Evolutionary conservation across 495 filamentous ascomycete genomes (phyloP).

Genomic region (Podospora pseudocomata): DNA sequence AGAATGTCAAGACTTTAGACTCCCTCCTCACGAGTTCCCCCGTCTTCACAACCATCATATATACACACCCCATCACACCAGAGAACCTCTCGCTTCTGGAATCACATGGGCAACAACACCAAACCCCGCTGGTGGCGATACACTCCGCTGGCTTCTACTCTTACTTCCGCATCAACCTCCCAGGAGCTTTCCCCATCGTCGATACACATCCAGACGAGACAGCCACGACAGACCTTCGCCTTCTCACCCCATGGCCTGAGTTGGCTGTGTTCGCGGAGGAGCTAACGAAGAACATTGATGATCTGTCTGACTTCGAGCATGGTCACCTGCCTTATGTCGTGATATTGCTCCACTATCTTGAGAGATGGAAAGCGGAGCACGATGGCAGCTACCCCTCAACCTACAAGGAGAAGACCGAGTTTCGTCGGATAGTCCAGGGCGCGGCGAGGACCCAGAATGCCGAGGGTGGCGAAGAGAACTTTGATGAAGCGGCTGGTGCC

Average conservation of each 20-base stretch:
- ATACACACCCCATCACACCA: conserved; percentile 62
- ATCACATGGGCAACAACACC: conserved; percentile 53
- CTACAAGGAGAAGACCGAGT: conserved; percentile 85
- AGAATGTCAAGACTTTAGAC: conserved; percentile 28
- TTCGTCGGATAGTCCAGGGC: conserved; percentile 62
- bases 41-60: conserved; percentile 69
- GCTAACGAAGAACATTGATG: conserved; percentile 63
- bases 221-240: conserved; percentile 77
- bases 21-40: conserved; percentile 47
- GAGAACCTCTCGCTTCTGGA: conserved; percentile 57
- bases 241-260: conserved; percentile 85
- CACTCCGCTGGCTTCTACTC: conserved; percentile 89
- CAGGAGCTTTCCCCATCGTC: conserved; percentile 81
- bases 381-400: conserved; percentile 62
- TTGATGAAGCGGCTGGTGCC: conserved; percentile 83
- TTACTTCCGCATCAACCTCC: conserved; percentile 72
- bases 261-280: conserved; percentile 60
- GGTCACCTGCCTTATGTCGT: conserved; percentile 89
- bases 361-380: conserved; percentile 74
- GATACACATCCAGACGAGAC: conserved; percentile 93
- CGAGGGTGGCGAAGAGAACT: conserved; percentile 95
- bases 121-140: conserved; percentile 74
- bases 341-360: conserved; percentile 80
- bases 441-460: conserved; percentile 68
- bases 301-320: conserved; percentile 74